A percentile compares a stretch with the other conserved stretches of the same genome.
phyloP scores from a whole-genome alignment of 768 basidiomycete genomes.

The Suillus lakei region DNA sequence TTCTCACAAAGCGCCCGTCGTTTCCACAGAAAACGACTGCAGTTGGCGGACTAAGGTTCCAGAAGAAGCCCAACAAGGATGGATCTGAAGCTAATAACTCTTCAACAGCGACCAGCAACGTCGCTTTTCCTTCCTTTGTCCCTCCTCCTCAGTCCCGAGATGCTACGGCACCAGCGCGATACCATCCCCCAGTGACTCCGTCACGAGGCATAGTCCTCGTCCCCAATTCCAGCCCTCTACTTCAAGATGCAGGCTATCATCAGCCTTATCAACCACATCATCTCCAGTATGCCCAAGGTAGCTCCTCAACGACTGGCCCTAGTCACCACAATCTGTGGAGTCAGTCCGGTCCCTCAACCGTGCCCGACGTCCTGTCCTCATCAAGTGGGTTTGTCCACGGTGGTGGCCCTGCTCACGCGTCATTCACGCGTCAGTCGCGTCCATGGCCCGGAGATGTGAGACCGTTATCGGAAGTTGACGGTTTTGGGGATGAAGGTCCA shows the following conservation, averaged over 20 bases:
- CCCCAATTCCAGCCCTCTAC: conserved; percentile 74
- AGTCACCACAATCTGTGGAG: conserved; percentile 42
- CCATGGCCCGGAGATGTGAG: conserved; percentile 42
- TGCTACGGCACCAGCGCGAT: conserved; percentile 69
- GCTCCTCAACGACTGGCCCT: conserved; percentile 46
- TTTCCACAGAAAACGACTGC: conserved; percentile 43
- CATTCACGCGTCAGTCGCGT: conserved; percentile 47
- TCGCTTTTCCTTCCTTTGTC: conserved; percentile 45
- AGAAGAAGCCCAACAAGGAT: conserved; percentile 44
- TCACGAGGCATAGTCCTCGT: conserved; percentile 67
- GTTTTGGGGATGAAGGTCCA: conserved; percentile 56
- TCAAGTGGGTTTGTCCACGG: conserved; percentile 61
- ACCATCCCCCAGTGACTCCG: conserved; percentile 52
- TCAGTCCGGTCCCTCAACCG: conserved; percentile 36
- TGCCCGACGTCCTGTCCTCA: conserved; percentile 58
- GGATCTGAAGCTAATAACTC: conserved; percentile 36
- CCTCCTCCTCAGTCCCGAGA: conserved; percentile 77
- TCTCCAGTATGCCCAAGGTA: conserved; percentile 45
- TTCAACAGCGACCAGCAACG: conserved; percentile 67
- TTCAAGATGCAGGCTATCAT: conserved; percentile 43
- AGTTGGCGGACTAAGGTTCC: conserved; percentile 51
- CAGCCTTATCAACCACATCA: conserved; percentile 43
- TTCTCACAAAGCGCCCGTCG: conserved; percentile 39
- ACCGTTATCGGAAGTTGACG: conserved; percentile 44
- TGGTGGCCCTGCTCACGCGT: conserved; percentile 51